These are phyloP conservation scores for Pseudozyma thailandica DNA, from an alignment of 1,284 basidiomycete species.

Conservation along the genomic window DNA sequence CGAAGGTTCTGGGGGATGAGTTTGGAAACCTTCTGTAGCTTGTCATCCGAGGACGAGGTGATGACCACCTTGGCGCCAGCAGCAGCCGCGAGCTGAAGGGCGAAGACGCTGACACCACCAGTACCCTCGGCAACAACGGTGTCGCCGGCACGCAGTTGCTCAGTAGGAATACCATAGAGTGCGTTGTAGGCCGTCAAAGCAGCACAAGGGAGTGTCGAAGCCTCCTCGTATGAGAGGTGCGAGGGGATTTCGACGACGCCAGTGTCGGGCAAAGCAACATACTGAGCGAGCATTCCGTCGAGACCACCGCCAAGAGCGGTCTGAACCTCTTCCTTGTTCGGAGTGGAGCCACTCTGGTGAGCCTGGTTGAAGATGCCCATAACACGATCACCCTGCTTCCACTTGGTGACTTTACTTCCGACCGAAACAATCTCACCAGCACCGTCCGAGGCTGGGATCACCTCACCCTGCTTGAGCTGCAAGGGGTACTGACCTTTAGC, in stretches of 20 bases:
- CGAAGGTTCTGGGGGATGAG: conserved; percentile 57
- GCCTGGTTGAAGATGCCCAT: conserved; percentile 64
- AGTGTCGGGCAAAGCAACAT: conserved; percentile 65
- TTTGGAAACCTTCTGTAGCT: conserved; percentile 68
- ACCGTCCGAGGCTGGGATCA: conserved; percentile 75
- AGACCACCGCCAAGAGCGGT: conserved; percentile 72
- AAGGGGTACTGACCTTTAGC: conserved; percentile 42
- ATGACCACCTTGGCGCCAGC: conserved; percentile 74
- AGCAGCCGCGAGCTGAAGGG: conserved; percentile 73
- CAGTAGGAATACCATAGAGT: conserved; percentile 70
- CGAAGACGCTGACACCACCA: conserved; percentile 74
- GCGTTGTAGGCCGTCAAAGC: conserved; percentile 73
- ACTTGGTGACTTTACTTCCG: conserved; percentile 72
- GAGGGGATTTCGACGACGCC: conserved; percentile 65
- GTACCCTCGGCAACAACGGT: conserved; percentile 74
- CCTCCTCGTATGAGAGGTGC: conserved; percentile 73
- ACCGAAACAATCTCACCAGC: conserved; percentile 75
- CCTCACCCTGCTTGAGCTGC: conserved; percentile 41
- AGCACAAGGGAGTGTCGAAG: conserved; percentile 71
- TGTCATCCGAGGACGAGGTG: conserved; percentile 75
- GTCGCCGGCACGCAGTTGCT: conserved; percentile 70
- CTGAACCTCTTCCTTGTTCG: conserved; percentile 56
- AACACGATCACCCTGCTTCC: conserved; percentile 74
- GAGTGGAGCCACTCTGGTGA: conserved; percentile 66
- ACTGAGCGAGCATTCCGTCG: conserved; percentile 74